Evolutionary conservation across 2,329 filamentous ascomycete genomes (phyloP), one percentile per base, ranked within the genome.

Genomic region (Aspergillus quadrilineatus): DNA sequence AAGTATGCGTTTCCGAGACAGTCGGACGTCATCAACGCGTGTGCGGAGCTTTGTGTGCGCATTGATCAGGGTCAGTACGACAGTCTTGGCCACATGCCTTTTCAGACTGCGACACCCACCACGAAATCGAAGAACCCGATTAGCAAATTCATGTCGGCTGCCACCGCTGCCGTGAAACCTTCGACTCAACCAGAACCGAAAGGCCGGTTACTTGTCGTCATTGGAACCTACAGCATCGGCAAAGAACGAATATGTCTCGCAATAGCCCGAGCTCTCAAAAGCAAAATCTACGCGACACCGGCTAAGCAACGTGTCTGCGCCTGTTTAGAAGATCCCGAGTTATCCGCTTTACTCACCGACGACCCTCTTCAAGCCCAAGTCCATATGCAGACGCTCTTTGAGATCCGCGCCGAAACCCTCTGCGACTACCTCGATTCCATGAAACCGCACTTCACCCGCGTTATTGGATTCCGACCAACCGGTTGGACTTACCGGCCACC

Each of bases 181-280:
- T 49, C 57, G 53, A 55, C 63, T 6, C 60, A 69, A 55, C 50
- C 80, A 70, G 61, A 54, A 2, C 67, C 71, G 30, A 79, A 80
- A 45, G 86, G 89, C 46, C 87, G 91, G 4, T 81, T 99, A 2
- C 82, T 99, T 0, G 90, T 99, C 4, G 85, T 99, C 6, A 95
- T 96, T 59, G 94, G 94, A 44, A 99, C 94, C 0, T 99, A 99
- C 75, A 95, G 89, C 65, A 99, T 99, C 67, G 94, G 94, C 68
- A 99, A 99, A 75, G 94, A 99, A 73, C 88, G 92, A 41, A 92
- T 99, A 63, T 97, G 93, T 70, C 81, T 96, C 32, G 92, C 91
- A 43, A 96, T 99, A 61, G 94, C 94, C 4, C 85, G 88, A 65
- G 92, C 92, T 0, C 80, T 99, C 2, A 80, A 86, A 39, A 90